A percentile compares a stretch with the other conserved stretches of the same genome.
Conservation (phyloP, 2,329 filamentous ascomycete species). For the Aureobasidium uvarum region DNA sequence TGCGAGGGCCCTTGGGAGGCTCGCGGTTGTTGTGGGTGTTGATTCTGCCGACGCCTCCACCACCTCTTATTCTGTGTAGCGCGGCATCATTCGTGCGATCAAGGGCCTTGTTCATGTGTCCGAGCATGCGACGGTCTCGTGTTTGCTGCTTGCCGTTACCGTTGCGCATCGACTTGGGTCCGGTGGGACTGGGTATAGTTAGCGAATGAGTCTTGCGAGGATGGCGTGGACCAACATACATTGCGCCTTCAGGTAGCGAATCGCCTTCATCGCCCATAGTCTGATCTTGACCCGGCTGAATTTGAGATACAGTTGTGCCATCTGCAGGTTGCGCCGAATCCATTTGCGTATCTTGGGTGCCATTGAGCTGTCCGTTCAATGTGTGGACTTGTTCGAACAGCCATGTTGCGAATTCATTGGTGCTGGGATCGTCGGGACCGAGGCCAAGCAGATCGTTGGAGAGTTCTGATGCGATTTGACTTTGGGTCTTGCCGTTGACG, state of each 20-base stretch:
- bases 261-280: conserved; percentile 66
- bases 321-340: conserved; percentile 13
- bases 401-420: conserved; percentile 83
- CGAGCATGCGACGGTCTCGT: conserved; percentile 73
- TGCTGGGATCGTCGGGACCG: conserved; percentile 76
- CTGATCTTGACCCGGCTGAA: conserved; percentile 55
- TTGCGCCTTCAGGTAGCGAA: conserved; percentile 41
- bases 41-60: conserved; percentile 72
- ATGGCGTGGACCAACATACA: conserved; percentile 40
- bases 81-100: conserved; percentile 70
- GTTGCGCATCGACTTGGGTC: conserved; percentile 91
- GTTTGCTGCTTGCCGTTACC: conserved; percentile 29
- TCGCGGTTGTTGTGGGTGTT: conserved; percentile 68
- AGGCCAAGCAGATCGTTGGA: conserved; percentile 82
- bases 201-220: conserved; percentile 24
- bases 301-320: neutral
- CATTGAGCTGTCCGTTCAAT: conserved; percentile 63
- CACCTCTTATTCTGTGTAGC: conserved; percentile 73
- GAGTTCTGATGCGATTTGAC: conserved; percentile 84
- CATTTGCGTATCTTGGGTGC: conserved; percentile 36
- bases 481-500: conserved; percentile 88
- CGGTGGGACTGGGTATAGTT: conserved; percentile 68
- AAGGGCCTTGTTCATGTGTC: conserved; percentile 70
- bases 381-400: conserved; percentile 81
- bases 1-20: conserved; percentile 65